Base-by-base conservation (phyloP, 169 alveolate genomes). In the Plasmodium ovale region DNA sequence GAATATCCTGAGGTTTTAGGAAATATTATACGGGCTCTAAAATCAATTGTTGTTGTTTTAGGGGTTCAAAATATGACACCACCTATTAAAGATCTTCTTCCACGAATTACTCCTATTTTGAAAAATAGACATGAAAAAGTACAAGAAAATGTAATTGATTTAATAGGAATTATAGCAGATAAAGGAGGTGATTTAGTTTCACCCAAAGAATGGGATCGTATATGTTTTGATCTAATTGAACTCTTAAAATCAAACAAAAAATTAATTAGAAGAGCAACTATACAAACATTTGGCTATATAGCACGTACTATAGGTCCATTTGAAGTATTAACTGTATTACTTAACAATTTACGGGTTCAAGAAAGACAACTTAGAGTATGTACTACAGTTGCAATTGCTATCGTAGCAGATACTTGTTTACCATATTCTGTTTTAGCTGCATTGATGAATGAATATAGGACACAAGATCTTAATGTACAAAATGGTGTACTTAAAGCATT, bases 1-100 rank as follows among this genome's bases (percentile, higher is more conserved):
- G 99, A 99, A 93, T 99, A 98, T 91, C 99, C 99, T 7, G 99
- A 99, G 92, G 99, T 99, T 12, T 94, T 98, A 60, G 99, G 99
- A 1, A 97, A 99, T 77, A 98, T 98, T 37, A 93, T 99, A 68
- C 99, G 99, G 27, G 99, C 99, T 7, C 89, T 99, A 68, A 98
- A 98, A 93, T 99, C 99, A 21, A 98, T 99, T 25, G 99, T 99
- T n/a, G 97, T 97, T 65, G 99, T 98, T 37, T 95, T 99, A 42
- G 99, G 99, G 65, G 98, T 98, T 98, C 95, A 97, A 31, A 96
- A 98, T 73, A 98, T 99, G 99, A 96, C 99, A 29, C 99, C 99
- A 0, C 99, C 99, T 16, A 98, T 99, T 82, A 99, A 98, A 95
- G 99, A 99, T 82, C 92, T 99, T 58, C 92, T 99, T 62, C 99